Evolutionary conservation across 1,284 basidiomycete species (phyloP), one percentile per base, ranked within the genome.

Genomic region (Tylopilus sp.): DNA sequence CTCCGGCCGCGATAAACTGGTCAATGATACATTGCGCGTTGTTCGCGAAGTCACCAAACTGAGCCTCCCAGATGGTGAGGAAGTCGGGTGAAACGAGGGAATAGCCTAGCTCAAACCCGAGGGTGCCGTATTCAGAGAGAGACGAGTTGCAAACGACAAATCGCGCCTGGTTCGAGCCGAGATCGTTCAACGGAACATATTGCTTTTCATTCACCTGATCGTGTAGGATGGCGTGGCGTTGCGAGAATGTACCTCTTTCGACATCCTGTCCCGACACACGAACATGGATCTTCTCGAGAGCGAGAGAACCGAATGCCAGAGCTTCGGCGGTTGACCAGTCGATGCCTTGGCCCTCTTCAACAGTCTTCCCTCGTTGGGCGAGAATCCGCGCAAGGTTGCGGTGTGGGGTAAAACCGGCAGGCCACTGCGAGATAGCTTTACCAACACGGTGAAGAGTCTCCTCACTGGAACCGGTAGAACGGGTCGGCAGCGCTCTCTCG

Each of bases 271-370:
- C 96, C 1, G 94, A 97, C 2, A 99, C 77, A 62, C 96, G 91
- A 48, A 99, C 90, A 67, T 99, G 93, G 51, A 88, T 88, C 64
- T 91, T 90, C 75, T 99, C 94, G 42, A 95, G 77, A 29, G 89
- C 89, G 46, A 99, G 83, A 14, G 93, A 82, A 55, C 95, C 96
- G 64, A 99, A 93, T 0, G 96, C 96, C 49, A 99, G 84, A 0
- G 96, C 93, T 75, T 99, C 96, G 54, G 94, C 95, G n/a, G 96
- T 99, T 15, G 93, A 88, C 94, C 95, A 98, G 71, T 99, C 96
- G 62, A 99, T 96, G 72, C 89, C 89, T 58, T 73, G 77, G 55
- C 94, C 96, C 59, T 96, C 91, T 60, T 91, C 83, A 33, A 98
- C 82, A 2, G 88, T 84, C 79, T 95, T 94, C 35, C 90, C 90